Conservation (phyloP, 257 asterid species). For the Solanum sparsipilum region DNA sequence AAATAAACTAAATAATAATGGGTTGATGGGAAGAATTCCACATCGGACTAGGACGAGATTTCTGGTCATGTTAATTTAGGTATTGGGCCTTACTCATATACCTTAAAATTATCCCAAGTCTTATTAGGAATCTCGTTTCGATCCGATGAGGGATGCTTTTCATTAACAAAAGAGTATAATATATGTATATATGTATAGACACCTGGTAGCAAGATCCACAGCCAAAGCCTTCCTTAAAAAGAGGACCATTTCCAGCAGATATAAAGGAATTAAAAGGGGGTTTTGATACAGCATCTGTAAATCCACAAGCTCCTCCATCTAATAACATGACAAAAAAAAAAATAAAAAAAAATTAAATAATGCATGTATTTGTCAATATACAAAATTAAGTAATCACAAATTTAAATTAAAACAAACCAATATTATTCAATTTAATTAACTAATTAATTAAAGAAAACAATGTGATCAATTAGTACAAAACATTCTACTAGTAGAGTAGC, state of each 20-base stretch:
- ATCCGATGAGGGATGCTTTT: background rate
- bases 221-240: conserved; percentile 15
- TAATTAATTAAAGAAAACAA: background rate
- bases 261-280: conserved; percentile 13
- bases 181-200: background rate
- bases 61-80: background rate
- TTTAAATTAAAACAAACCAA: no score
- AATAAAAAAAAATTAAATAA: background rate
- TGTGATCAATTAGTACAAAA: background rate
- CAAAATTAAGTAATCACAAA: background rate
- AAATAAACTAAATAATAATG: background rate
- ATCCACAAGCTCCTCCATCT: conserved; percentile 36
- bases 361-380: background rate
- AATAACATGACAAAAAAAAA: background rate
- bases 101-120: background rate
- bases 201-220: conserved; percentile 35
- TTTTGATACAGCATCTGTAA: background rate
- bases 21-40: background rate
- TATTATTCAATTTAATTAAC: background rate
- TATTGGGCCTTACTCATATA: no score
- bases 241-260: conserved; percentile 20
- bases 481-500: background rate
- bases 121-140: background rate
- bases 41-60: no score
- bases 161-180: no score